Conservation (phyloP, 2,329 filamentous ascomycete genomes). For the Bimuria novae-zelandiae region DNA sequence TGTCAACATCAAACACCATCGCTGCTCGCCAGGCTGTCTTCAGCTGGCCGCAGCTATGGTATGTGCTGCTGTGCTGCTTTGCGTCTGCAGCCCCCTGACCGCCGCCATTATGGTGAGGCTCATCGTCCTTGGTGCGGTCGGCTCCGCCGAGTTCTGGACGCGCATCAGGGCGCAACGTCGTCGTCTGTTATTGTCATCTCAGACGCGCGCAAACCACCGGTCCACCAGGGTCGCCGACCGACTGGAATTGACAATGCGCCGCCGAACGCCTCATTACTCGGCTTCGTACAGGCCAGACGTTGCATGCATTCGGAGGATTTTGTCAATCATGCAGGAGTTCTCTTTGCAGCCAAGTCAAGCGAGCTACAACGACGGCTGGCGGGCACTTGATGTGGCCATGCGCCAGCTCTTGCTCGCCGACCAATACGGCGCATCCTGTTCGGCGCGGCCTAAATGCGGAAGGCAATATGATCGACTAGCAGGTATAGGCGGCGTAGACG, state of each 20-base stretch:
- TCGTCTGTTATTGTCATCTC: constrained; percentile 12
- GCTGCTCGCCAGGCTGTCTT: background rate
- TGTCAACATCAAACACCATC: background rate
- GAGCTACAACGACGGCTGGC: background rate
- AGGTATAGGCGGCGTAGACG: constrained; percentile 5
- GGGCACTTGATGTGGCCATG: background rate
- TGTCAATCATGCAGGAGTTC: constrained; percentile 15
- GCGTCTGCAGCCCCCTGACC: no score
- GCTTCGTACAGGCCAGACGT: constrained; percentile 8
- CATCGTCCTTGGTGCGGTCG: constrained; percentile 16
- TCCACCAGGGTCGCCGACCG: constrained; percentile 11
- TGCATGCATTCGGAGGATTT: constrained; percentile 3
- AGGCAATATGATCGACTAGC: constrained; percentile 16
- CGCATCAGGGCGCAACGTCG: background rate
- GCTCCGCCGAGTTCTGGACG: constrained; percentile 8
- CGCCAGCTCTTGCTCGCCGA: constrained; percentile 26
- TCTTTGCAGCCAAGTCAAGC: background rate
- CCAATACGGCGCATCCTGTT: constrained; percentile 17
- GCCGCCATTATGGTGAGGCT: constrained; percentile 14
- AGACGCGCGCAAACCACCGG: background rate
- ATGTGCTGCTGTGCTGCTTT: background rate
- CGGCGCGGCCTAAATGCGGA: constrained; percentile 17
- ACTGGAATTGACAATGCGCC: constrained; percentile 11
- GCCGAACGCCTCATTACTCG: constrained; percentile 1
- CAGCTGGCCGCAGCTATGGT: background rate